These are phyloP conservation scores for Wickerhamomyces alni DNA, from an alignment of 805 yeast genomes.

Conservation along the genomic window DNA sequence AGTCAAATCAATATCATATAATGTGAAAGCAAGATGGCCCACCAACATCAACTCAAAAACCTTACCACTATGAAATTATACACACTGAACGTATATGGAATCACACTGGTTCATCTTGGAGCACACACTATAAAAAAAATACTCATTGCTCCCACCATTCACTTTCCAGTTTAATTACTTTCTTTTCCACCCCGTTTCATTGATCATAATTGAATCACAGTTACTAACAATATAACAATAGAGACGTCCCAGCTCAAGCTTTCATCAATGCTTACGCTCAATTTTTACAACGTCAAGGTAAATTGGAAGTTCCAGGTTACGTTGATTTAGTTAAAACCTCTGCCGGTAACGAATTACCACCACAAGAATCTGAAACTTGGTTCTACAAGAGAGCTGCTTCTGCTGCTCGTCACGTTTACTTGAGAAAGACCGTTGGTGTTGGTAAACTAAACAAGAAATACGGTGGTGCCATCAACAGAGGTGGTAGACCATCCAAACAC, in stretches of 20 bases:
- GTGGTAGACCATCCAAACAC: conserved; percentile 97
- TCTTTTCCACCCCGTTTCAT: too few species aligned
- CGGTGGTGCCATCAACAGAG: conserved; percentile 99
- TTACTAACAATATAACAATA: conserved; percentile 34
- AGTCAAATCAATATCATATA: too few species aligned
- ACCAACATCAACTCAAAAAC: too few species aligned
- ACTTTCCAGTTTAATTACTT: too few species aligned
- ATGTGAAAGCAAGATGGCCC: too few species aligned
- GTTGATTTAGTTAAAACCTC: conserved; percentile 99
- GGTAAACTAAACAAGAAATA: conserved; percentile 98
- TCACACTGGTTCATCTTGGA: too few species aligned
- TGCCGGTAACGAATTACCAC: conserved; percentile 98
- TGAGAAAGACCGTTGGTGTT: conserved; percentile 98
- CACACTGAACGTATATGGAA: too few species aligned
- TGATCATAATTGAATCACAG: too few species aligned
- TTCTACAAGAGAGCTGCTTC: conserved; percentile 99
- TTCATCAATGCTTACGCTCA: conserved; percentile 99
- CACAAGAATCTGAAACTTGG: conserved; percentile 99
- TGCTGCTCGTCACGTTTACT: conserved; percentile 99
- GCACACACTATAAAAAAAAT: too few species aligned
- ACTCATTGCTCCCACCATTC: too few species aligned
- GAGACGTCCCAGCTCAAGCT: conserved; percentile 99
- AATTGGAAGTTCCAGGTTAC: conserved; percentile 99
- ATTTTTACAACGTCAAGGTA: conserved; percentile 99
- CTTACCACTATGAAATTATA: too few species aligned